A percentile compares a stretch with the other conserved stretches of the same genome.
phyloP scores from a whole-genome alignment of 1,139 yeast species.

The Suhomyces panamericanus region DNA sequence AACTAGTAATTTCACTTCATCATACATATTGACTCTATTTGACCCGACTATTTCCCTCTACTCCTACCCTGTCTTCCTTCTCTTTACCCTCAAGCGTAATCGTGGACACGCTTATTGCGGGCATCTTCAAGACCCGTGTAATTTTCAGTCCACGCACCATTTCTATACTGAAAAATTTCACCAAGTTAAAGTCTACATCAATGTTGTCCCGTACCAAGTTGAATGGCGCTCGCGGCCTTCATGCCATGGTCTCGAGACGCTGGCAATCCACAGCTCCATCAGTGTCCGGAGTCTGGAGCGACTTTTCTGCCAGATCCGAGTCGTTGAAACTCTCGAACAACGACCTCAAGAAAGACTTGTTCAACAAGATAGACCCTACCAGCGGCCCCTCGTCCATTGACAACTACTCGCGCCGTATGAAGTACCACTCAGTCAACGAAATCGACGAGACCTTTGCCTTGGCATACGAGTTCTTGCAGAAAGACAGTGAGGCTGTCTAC shows the following conservation, averaged over 20 bases:
- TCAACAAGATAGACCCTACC: slow-evolving; percentile 34
- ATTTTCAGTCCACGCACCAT: neutral
- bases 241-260: slow-evolving; percentile 12
- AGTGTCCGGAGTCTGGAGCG: slow-evolving; percentile 47
- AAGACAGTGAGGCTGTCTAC: slow-evolving; percentile 35
- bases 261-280: slow-evolving; percentile 10
- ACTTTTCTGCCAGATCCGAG: slow-evolving; percentile 43
- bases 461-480: slow-evolving; percentile 62
- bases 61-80: too few relatives aligned
- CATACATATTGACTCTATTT: too few relatives aligned
- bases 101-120: too few relatives aligned
- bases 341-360: slow-evolving; percentile 31
- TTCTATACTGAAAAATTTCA: slow-evolving; percentile 5
- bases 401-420: slow-evolving; percentile 20
- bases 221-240: slow-evolving; percentile 10
- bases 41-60: too few relatives aligned
- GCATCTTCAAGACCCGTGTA: neutral
- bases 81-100: too few relatives aligned
- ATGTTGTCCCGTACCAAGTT: slow-evolving; percentile 10
- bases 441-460: slow-evolving; percentile 71
- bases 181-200: slow-evolving; percentile 2
- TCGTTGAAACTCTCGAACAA: slow-evolving; percentile 36
- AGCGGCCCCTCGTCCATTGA: slow-evolving; percentile 35
- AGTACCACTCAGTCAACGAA: slow-evolving; percentile 66
- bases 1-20: too few relatives aligned